Evolutionary conservation across 805 yeast genomes (phyloP).

Genomic region (Schizosaccharomyces octosporus): DNA sequence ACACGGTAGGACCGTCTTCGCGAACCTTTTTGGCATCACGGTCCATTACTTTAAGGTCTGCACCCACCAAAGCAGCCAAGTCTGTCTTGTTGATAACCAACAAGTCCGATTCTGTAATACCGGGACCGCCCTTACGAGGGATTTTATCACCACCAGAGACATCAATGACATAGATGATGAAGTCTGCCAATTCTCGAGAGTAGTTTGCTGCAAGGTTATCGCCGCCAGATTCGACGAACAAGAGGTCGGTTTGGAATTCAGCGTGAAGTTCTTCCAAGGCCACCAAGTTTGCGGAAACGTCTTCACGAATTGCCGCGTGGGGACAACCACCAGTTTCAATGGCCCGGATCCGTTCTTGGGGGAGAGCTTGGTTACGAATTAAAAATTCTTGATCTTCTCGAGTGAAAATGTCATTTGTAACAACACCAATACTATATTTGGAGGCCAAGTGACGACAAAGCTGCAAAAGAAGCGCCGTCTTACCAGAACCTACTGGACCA

Average conservation of each 20-base stretch:
- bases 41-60: neutral
- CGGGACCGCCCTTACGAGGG: slow-evolving; percentile 3
- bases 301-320: slow-evolving; percentile 4
- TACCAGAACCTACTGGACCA: slow-evolving; percentile 4
- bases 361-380: slow-evolving; percentile 1
- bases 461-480: slow-evolving; percentile 1
- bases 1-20: slow-evolving; percentile 1
- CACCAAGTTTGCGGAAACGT: slow-evolving; percentile 2
- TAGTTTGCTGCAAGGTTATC: slow-evolving; percentile 3
- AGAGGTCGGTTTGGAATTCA: slow-evolving; percentile 1
- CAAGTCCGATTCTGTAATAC: slow-evolving; percentile 2
- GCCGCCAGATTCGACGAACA: slow-evolving; percentile 2
- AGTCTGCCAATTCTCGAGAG: slow-evolving; percentile 3
- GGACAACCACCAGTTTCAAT: slow-evolving; percentile 3
- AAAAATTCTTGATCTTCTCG: slow-evolving; percentile 3
- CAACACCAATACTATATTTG: neutral
- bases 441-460: neutral
- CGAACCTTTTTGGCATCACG: slow-evolving; percentile 2
- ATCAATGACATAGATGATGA: slow-evolving; percentile 3
- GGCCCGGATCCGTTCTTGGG: slow-evolving; percentile 1
- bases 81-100: slow-evolving; percentile 2
- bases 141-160: slow-evolving; percentile 3
- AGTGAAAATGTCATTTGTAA: slow-evolving; percentile 3
- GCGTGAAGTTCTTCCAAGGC: slow-evolving; percentile 3
- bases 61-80: slow-evolving; percentile 1